Evolutionary conservation across 441 rosid genomes (phyloP).

Genomic region (Erodium chrysanthum): DNA sequence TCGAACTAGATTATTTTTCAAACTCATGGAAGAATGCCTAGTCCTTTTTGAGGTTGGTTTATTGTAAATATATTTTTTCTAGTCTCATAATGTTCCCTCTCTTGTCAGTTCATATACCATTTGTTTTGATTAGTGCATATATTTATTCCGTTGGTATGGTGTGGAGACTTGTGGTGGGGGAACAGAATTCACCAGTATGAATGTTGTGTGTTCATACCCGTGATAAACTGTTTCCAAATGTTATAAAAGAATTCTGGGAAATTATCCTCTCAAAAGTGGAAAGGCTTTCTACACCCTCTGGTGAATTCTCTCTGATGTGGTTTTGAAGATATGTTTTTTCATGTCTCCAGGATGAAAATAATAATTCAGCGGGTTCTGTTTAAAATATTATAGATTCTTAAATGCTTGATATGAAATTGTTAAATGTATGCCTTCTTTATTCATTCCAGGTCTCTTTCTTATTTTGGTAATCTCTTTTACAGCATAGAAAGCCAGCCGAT

Average conservation of each 20-base stretch:
- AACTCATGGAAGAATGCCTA: slow-evolving; percentile 94
- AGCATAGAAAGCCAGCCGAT: slow-evolving; percentile 88
- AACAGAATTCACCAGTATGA: neutral
- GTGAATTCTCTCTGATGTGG: neutral
- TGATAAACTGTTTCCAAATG: neutral
- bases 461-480: slow-evolving; percentile 26
- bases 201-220: neutral
- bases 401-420: neutral
- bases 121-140: slow-evolving; percentile 14
- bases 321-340: neutral
- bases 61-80: slow-evolving; percentile 17
- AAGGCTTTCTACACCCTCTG: neutral
- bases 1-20: slow-evolving; percentile 93
- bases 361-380: neutral
- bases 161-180: neutral
- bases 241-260: neutral
- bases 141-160: neutral
- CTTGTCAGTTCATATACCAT: slow-evolving; percentile 7
- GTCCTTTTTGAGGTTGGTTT: slow-evolving; percentile 81
- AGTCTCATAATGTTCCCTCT: slow-evolving; percentile 9
- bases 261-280: neutral
- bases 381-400: neutral
- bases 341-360: neutral
- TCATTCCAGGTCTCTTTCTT: slow-evolving; percentile 6
- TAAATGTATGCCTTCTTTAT: neutral